A percentile compares a stretch with the other conserved stretches of the same genome.
Evolutionary conservation across 2,329 filamentous ascomycete species (phyloP).

Genomic region (Fusarium coicis): DNA sequence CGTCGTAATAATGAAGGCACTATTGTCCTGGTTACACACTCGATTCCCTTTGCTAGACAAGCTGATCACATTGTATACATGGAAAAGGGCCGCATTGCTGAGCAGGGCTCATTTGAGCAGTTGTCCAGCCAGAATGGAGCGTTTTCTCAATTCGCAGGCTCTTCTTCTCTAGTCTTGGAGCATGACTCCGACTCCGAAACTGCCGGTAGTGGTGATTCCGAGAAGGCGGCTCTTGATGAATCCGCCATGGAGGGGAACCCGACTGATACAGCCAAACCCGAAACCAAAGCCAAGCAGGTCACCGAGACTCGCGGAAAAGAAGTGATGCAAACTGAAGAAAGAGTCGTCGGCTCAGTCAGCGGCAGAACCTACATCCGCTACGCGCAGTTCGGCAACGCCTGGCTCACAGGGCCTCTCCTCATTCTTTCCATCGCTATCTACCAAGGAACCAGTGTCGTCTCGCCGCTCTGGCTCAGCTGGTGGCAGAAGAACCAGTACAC

Average conservation of each 20-base stretch:
- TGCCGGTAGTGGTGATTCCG: not conserved
- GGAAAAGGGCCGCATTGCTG: conserved; percentile 2
- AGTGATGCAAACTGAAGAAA: conserved; percentile 25
- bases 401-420: conserved; percentile 13
- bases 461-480: conserved; percentile 26
- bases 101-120: conserved; percentile 16
- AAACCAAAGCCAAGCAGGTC: fast-evolving
- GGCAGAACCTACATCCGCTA: conserved; percentile 25
- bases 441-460: conserved; percentile 24
- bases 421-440: conserved; percentile 8
- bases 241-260: fast-evolving
- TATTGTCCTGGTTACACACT: conserved; percentile 10
- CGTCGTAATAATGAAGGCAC: conserved; percentile 1
- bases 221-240: fast-evolving
- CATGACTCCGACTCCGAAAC: not conserved
- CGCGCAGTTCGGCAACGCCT: conserved; percentile 22
- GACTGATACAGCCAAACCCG: fast-evolving
- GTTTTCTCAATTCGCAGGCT: conserved; percentile 4
- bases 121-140: not conserved
- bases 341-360: conserved; percentile 19
- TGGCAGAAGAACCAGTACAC: conserved; percentile 21
- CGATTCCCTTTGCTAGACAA: conserved; percentile 18
- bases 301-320: conserved; percentile 8
- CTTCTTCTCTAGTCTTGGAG: not conserved
- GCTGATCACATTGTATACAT: conserved; percentile 22